Conservation (phyloP, 2,329 filamentous ascomycete species). For the Celoporthe dispersa region DNA sequence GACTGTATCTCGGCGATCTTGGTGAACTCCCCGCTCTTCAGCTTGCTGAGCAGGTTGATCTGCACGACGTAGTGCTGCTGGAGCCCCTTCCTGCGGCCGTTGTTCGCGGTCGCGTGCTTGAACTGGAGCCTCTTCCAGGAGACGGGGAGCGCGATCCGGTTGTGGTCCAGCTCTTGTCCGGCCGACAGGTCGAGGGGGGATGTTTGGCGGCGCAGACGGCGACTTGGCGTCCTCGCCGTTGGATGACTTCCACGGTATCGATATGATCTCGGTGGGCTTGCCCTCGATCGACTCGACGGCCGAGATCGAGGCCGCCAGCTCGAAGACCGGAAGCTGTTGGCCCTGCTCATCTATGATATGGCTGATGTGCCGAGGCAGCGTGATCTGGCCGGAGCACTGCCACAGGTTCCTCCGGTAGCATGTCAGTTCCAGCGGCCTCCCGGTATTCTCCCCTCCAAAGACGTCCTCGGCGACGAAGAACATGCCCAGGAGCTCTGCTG, state of each 20-base stretch:
- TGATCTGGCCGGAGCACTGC: slow-evolving; percentile 89
- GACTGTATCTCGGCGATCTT: slow-evolving; percentile 85
- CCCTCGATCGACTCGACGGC: slow-evolving; percentile 92
- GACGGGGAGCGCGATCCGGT: slow-evolving; percentile 79
- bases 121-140: slow-evolving; percentile 96
- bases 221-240: slow-evolving; percentile 53
- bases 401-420: slow-evolving; percentile 95
- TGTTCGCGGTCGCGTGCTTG: slow-evolving; percentile 95
- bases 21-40: slow-evolving; percentile 68
- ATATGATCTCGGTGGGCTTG: slow-evolving; percentile 91
- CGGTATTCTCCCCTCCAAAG: slow-evolving; percentile 63
- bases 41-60: slow-evolving; percentile 79
- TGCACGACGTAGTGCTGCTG: slow-evolving; percentile 95
- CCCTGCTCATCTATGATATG: slow-evolving; percentile 76
- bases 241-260: slow-evolving; percentile 89
- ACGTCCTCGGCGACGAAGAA: slow-evolving; percentile 86
- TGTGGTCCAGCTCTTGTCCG: slow-evolving; percentile 75
- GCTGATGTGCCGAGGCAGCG: slow-evolving; percentile 72
- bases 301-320: slow-evolving; percentile 80
- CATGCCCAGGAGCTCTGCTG: slow-evolving; percentile 83
- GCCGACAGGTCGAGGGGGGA: slow-evolving; percentile 59
- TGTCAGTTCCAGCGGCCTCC: slow-evolving; percentile 77
- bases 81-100: slow-evolving; percentile 88
- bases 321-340: slow-evolving; percentile 74
- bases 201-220: slow-evolving; percentile 55